These are phyloP conservation scores for Candida verbasci DNA, from an alignment of 805 yeast species.

Conservation along the genomic window DNA sequence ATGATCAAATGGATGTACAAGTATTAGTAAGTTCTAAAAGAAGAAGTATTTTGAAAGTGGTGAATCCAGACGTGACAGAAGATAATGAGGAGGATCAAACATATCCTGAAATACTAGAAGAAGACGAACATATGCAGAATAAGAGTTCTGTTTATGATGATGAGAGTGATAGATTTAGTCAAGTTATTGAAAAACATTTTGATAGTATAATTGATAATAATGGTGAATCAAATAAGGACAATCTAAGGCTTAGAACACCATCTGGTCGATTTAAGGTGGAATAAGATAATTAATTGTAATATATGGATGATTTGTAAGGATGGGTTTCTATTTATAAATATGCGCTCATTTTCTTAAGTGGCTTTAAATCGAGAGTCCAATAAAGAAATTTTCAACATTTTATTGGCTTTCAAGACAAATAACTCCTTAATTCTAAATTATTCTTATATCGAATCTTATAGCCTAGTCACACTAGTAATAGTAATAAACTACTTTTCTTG, in stretches of 20 bases:
- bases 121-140: conserved; percentile 8
- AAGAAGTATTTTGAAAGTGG: conserved; percentile 53
- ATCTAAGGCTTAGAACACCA: conserved; percentile 16
- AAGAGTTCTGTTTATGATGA: conserved; percentile 7
- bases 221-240: not conserved
- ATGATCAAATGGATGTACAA: conserved; percentile 60
- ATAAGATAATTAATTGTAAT: not conserved
- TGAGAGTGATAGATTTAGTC: conserved; percentile 4
- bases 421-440: no score
- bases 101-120: not conserved
- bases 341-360: no score
- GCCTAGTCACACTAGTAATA: no score
- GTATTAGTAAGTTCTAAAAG: conserved; percentile 65
- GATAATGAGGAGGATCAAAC: not conserved
- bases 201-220: conserved; percentile 8
- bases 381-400: no score
- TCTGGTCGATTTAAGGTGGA: conserved; percentile 10
- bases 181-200: conserved; percentile 7
- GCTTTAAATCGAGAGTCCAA: no score
- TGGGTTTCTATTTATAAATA: no score
- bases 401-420: no score
- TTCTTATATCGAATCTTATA: no score
- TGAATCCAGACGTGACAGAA: conserved; percentile 46
- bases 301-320: no score
- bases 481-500: no score